Base-by-base conservation (phyloP, 495 filamentous ascomycete genomes). In the Barbatosphaeria neglecta region DNA sequence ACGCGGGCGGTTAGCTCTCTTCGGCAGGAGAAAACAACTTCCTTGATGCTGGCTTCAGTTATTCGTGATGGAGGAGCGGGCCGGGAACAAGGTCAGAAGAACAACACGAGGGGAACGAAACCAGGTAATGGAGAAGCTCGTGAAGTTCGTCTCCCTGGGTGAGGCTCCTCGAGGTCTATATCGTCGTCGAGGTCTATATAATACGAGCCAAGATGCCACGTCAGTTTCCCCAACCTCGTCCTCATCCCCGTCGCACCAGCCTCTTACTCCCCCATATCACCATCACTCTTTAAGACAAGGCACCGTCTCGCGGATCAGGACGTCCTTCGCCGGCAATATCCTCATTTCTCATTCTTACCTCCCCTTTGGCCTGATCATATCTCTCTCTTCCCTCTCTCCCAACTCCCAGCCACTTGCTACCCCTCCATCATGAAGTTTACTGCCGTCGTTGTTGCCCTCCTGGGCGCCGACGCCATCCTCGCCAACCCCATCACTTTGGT, bases 341-440 rank as follows among this genome's bases (percentile, higher is more conserved):
- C 16, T 35, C 31, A n/a, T 35, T 35, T n/a, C 13, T 31, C 31
- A 10, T 15, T 35, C 5, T n/a, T n/a, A 35, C 31, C 31, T 16
- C 5, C 15, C 4, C 13, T 35, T 35, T 15, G 9, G 9, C 8
- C 27, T n/a, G n/a, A n/a, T n/a, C n/a, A n/a, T n/a, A n/a, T n/a
- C n/a, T n/a, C n/a, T n/a, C n/a, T 22, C 3, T 22, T 52, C 23
- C 17, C 9, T 9, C 6, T 13, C 22, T 37, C 24, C 4, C 31
- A 44, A 4, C 7, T 35, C 25, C 20, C 8, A 18, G 2, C 23
- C 37, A 40, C 23, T 6, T n/a, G 23, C 24, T 24, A 35, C 1
- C 3, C 13, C 20, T 17, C 7, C 50, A 53, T 38, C 4, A 57
- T 57, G 54, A 57, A 47, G 46, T 43, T 44, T 31, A 35, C 43